Evolutionary conservation across 2,329 filamentous ascomycete genomes (phyloP), one percentile per base, ranked within the genome.

Genomic region (Coleophoma cylindrospora): DNA sequence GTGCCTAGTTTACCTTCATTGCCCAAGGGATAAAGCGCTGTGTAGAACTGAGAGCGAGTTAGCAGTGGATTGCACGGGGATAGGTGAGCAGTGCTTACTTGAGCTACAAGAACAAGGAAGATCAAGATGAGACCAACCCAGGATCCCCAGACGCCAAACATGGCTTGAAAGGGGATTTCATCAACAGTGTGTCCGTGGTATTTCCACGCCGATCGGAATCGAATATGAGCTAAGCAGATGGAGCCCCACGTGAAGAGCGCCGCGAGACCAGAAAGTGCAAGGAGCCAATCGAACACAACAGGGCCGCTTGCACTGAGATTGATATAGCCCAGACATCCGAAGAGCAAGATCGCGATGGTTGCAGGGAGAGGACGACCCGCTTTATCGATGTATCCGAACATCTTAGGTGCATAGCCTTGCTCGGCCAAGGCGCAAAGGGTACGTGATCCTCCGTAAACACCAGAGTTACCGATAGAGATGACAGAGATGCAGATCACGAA

Each of bases 361-460:
- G 77, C 77, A 56, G 74, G 75, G 17, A 83, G 65, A 8, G 87
- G 92, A 6, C 91, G 86, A 40, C 91, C 91, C 52, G 84, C 80
- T 46, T 84, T 83, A 71, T 92, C 91, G 61, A 94, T 84, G 68
- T 91, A 95, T 51, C 81, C 82, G 36, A 95, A 75, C 57, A 91
- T 74, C 52, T 73, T 76, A 11, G 91, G 91, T 0, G 89, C 91
- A 66, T 95, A 90, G 49, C 84, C 80, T 66, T 94, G 88, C 65
- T 96, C 91, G 41, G 91, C 91, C 1, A 96, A 80, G 11, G 91
- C 91, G 40, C 91, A 89, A 6, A 97, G 81, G 3, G 91, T 96
- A 59, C 92, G 86, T 1, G 89, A 94, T 17, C 89, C 91, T 41
- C 90, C 92, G 62, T 95, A 97, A 50, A 96, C 87, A 57, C 90